phyloP scores from a whole-genome alignment of 345 rosid genomes.

The Brassica nigra region DNA sequence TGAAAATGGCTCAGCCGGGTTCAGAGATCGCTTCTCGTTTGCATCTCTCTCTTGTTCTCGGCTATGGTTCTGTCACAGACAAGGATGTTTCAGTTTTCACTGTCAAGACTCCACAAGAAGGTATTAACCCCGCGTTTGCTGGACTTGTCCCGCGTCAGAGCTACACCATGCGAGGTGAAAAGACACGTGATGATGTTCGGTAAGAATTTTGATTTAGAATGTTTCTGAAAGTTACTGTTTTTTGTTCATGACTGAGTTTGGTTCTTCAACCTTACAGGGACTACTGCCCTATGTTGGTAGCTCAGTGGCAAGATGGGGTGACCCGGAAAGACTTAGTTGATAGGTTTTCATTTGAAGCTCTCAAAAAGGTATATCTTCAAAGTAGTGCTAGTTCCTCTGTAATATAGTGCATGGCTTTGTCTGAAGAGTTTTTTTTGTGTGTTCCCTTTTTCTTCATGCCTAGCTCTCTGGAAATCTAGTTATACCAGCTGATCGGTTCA shows the following conservation, averaged over 20 bases:
- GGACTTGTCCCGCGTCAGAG: constrained; percentile 72
- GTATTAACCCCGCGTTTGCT: constrained; percentile 43
- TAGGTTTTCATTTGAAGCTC: constrained; percentile 64
- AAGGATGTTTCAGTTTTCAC: constrained; percentile 46
- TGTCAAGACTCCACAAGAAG: constrained; percentile 42
- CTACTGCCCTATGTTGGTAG: constrained; percentile 76
- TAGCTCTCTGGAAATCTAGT: constrained; percentile 74
- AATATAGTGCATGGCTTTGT: background rate
- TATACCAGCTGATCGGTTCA: constrained; percentile 86
- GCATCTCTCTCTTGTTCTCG: constrained; percentile 73
- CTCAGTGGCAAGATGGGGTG: constrained; percentile 91
- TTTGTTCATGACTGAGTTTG: background rate
- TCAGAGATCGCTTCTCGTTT: constrained; percentile 60
- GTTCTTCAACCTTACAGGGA: constrained; percentile 53
- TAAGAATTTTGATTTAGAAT: constrained; percentile 29
- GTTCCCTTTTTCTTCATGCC: background rate
- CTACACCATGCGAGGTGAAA: constrained; percentile 80
- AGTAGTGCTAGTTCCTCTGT: background rate
- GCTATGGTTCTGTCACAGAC: constrained; percentile 61
- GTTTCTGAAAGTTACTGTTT: background rate
- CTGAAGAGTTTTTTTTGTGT: background rate
- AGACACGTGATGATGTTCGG: constrained; percentile 68
- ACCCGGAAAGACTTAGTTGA: constrained; percentile 76
- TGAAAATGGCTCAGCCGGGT: constrained; percentile 56
- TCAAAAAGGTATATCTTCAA: constrained; percentile 57